Base-by-base conservation (phyloP, 768 basidiomycete species). In the Agrocybe chaxingu region DNA sequence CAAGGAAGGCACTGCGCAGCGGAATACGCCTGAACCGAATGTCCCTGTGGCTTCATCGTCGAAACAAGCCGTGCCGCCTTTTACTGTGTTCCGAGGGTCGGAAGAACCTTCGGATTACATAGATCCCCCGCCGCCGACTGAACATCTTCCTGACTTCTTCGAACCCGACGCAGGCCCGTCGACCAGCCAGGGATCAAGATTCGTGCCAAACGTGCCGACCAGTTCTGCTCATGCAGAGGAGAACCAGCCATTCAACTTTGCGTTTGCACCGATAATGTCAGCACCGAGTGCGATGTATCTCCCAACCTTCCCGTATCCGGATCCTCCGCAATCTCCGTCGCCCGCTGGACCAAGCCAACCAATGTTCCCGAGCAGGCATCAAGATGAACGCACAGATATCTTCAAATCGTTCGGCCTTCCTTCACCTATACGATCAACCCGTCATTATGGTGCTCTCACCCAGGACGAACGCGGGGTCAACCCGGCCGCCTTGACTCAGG, bases 301-400 rank as follows among this genome's bases (percentile, higher is more conserved):
- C 67, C 65, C 74, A 9, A 70, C 60, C 48, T 76, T 77, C 53
- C 74, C 76, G 16, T 79, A 75, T 63, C 79, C 79, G 7, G 80
- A 82, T 59, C 73, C 79, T 12, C 80, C 81, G 4, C 75, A 76
- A 50, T 82, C 81, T 5, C 83, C 83, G 12, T 75, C 81, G 2
- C 82, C 83, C 6, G 69, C 71, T 19, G 68, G 73, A 38, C 52
- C 64, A 24, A 66, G 60, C 39, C 31, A 61, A 45, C 56, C 56
- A 34, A 48, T 57, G 8, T 61, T 64, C 45, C 49, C 62, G 29
- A 62, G 55, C 38, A 67, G 65, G 42, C 57, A 57, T n/a, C 56
- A 66, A 45, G 65, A 64, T 18, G 70, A 71, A 24, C 67, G 74
- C 37, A 71, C 69, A 3, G 76, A 78, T 54, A 68, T 74, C 11